Percentiles rank a stretch among this genome's conserved stretches.
Evolutionary conservation across 2,329 filamentous ascomycete species (phyloP).

Genomic region (Hysterium pulicare): DNA sequence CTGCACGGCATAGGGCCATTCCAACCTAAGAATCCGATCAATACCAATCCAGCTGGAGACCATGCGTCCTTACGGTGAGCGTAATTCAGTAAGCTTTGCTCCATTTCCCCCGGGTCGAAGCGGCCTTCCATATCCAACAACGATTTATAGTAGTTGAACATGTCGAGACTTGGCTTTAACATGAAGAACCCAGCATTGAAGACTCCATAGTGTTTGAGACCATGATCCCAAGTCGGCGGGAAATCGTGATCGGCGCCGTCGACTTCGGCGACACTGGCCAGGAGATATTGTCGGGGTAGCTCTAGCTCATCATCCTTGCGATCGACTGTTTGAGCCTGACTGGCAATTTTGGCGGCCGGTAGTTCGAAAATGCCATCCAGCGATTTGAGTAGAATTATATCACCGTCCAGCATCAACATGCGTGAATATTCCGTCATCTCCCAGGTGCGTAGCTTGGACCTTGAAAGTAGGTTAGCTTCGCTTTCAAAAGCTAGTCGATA

Average conservation of each 20-base stretch:
- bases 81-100: constrained; percentile 39
- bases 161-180: constrained; percentile 24
- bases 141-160: constrained; percentile 31
- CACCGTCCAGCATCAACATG: constrained; percentile 35
- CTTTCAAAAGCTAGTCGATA: no score
- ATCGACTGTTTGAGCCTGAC: constrained; percentile 7
- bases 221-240: constrained; percentile 28
- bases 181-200: constrained; percentile 41
- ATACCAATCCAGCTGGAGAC: no score
- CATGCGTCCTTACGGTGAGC: no score
- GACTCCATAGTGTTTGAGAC: constrained; percentile 26
- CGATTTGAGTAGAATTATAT: constrained; percentile 24
- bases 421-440: constrained; percentile 29
- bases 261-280: constrained; percentile 33
- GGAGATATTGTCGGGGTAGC: constrained; percentile 30
- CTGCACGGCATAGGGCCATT: constrained; percentile 41
- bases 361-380: constrained; percentile 35
- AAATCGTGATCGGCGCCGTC: constrained; percentile 28
- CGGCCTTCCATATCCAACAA: constrained; percentile 25
- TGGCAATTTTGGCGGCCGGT: constrained; percentile 16
- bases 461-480: no score
- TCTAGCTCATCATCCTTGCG: constrained; percentile 18
- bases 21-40: no score
- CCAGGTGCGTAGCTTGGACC: constrained; percentile 40
- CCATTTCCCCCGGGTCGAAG: constrained; percentile 32